Base-by-base conservation (phyloP, 768 basidiomycete genomes). In the Leucogyrophana mollusca region DNA sequence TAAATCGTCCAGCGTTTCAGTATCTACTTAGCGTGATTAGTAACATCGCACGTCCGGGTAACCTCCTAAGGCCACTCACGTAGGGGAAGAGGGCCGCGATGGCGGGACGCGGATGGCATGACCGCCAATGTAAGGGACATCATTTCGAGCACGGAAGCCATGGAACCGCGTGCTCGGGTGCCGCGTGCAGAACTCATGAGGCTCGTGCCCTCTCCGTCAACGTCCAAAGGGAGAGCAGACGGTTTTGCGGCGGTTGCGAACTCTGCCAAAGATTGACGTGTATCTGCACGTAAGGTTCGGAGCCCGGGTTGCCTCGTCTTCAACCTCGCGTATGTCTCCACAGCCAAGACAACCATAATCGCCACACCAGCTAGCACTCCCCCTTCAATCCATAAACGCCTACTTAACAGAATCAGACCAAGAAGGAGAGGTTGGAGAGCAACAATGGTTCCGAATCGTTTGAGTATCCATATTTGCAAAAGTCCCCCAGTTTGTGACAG, bases 111-210 rank as follows among this genome's bases (percentile, higher is more conserved):
- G 3, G 82, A 77, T 3, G 87, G 87, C 71, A 78, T 78, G 6
- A 89, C 85, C 4, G 87, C 86, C 34, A 90, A 70, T 14, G 87
- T 89, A 46, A 80, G 55, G 49, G 84, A 83, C 84, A 91, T 89
- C 85, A 91, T 87, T 59, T 90, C 87, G 48, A 91, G 69, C 40
- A 91, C 85, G 32, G 83, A 85, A 4, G 87, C 86, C 71, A 89
- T 85, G 3, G 87, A 90, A 5, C 85, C 82, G 47, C 87, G 78
- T 34, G 73, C 61, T 20, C 77, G 69, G 35, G 65, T 60, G 23
- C 44, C 42, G n/a, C 58, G 58, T 17, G 67, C 66, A 32, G 49
- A 34, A 40, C 60, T 68, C n/a, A 74, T 74, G 42, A 76, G 67
- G 51, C 77, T 77, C 10, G 70, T 72, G 49, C 71, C 76, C 51